Conservation (phyloP, 1,284 basidiomycete genomes). For the Puccinia triticina region DNA sequence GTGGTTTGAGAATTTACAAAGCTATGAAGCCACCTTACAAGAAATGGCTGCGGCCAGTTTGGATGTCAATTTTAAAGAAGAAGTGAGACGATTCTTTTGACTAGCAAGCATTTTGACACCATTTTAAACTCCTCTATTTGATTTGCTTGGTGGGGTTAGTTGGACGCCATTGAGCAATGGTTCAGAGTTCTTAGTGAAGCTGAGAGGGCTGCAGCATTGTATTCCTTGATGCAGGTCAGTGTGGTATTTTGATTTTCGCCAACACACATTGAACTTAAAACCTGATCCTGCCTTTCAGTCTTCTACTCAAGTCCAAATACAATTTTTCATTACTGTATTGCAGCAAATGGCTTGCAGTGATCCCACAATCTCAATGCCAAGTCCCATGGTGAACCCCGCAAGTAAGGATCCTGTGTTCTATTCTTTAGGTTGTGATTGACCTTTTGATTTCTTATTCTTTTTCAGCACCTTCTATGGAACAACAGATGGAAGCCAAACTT, state of each 20-base stretch:
- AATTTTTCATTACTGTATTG: constrained; percentile 97
- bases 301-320: constrained; percentile 96
- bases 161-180: constrained; percentile 99
- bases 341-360: constrained; percentile 98
- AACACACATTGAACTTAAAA: not conserved
- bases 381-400: constrained; percentile 68
- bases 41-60: constrained; percentile 99
- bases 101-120: not conserved
- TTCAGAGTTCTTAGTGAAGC: constrained; percentile 99
- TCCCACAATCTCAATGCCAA: constrained; percentile 92
- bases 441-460: not conserved
- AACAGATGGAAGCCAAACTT: constrained; percentile 94
- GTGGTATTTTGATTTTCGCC: not conserved
- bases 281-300: constrained; percentile 62
- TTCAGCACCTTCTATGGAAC: constrained; percentile 78
- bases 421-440: not conserved
- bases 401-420: constrained; percentile 63
- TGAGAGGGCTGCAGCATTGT: constrained; percentile 97
- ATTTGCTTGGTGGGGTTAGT: constrained; percentile 55
- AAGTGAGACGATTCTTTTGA: constrained; percentile 59
- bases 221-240: constrained; percentile 85
- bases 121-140: not conserved
- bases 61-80: constrained; percentile 99
- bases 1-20: constrained; percentile 99
- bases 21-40: constrained; percentile 96